Evolutionary conservation across 805 yeast species (phyloP), one percentile per base, ranked within the genome.

Genomic region (Kurtzmaniella fragi): DNA sequence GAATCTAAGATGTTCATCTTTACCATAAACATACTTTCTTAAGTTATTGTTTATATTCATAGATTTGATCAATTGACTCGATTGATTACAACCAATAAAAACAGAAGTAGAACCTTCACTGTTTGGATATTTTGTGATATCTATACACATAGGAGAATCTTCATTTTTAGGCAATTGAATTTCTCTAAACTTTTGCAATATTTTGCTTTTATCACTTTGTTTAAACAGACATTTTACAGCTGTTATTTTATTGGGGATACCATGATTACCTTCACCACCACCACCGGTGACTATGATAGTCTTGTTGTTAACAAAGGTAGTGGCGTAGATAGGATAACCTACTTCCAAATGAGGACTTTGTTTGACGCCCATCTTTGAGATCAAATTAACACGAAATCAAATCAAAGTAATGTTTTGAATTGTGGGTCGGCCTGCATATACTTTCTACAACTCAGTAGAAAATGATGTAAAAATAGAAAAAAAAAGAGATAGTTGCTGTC

Each of bases 231-330:
- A 68, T 34, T 75, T 61, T 31, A 84, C 57, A 2, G 83, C 82
- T 3, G 89, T 78, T 45, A 91, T 65, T 56, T 84, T 87, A 61
- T 91, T 91, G 31, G 90, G 84, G 40, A 88, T 80, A 25, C 95
- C 96, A 52, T 87, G 83, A 53, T 80, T 81, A 8, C 95, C 95
- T 57, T 87, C 95, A 17, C 97, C 98, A 25, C 97, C 97, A 33
- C 99, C 99, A 31, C 99, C 99, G 2, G 88, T 80, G 23, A 83
- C 83, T 35, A 89, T 59, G 20, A 90, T 57, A 1, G 80, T 74
- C 43, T 68, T 62, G 45, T 80, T 73, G 47, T 75, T 70, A 33
- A 81, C 67, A 56, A 87, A 89, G 43, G 77, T 76, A 38, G 91
- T 82, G 2, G 88, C 91, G 49, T 83, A 85, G 10, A 89, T 71